Conservation (phyloP, 2,329 filamentous ascomycete genomes). For the Achaetomium macrosporum region DNA sequence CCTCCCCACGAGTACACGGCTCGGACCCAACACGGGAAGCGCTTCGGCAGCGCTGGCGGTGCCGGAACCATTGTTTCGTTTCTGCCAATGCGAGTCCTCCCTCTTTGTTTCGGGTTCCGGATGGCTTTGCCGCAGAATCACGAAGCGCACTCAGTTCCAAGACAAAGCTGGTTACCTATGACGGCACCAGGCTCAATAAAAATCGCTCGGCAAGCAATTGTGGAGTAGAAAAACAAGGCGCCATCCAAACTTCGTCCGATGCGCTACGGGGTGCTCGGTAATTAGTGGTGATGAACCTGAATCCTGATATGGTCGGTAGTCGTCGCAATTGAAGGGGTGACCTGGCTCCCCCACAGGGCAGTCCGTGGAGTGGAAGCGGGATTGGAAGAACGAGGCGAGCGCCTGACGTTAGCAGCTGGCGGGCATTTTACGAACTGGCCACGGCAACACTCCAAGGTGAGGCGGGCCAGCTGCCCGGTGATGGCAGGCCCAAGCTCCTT, state of each 20-base stretch:
- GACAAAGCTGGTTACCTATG: constrained; percentile 5
- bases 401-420: constrained; percentile 5
- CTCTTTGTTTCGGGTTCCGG: constrained; percentile 1
- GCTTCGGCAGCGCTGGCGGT: constrained; percentile 60
- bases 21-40: constrained; percentile 87
- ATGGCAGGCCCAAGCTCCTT: constrained; percentile 15
- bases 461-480: constrained; percentile 7
- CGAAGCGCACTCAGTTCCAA: not conserved
- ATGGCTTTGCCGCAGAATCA: constrained; percentile 1
- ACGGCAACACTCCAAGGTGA: not conserved
- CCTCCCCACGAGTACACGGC: constrained; percentile 92
- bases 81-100: not conserved
- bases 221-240: constrained; percentile 11
- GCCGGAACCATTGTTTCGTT: constrained; percentile 44
- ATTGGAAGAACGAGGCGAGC: not conserved
- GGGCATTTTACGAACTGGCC: constrained; percentile 8
- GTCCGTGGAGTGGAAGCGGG: constrained; percentile 9
- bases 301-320: not conserved
- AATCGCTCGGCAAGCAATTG: constrained; percentile 12
- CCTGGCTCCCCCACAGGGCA: constrained; percentile 19
- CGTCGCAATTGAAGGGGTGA: constrained; percentile 8
- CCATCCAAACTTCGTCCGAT: constrained; percentile 12
- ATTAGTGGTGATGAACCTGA: not conserved
- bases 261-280: constrained; percentile 5
- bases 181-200: constrained; percentile 13